Evolutionary conservation across 129 eudicot species (phyloP).

Genomic region (Chrysanthemum lavandulifolium): DNA sequence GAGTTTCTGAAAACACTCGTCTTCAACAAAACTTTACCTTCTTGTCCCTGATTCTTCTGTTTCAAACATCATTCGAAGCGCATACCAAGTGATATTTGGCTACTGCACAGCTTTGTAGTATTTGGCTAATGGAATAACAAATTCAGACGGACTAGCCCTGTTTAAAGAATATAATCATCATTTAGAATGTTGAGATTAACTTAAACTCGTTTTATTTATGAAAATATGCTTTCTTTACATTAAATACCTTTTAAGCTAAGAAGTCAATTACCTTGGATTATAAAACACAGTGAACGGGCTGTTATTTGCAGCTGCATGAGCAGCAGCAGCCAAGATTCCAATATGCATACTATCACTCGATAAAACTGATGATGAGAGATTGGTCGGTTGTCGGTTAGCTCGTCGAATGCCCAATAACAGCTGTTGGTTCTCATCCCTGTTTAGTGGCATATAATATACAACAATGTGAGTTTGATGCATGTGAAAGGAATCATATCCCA

Average conservation of each 20-base stretch:
- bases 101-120: conserved; percentile 81
- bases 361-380: conserved; percentile 82
- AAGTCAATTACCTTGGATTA: conserved; percentile 71
- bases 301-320: conserved; percentile 94
- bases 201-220: background rate
- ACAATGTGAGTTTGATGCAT: too few species aligned
- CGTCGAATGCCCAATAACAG: conserved; percentile 88
- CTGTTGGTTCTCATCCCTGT: conserved; percentile 91
- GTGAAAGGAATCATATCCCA: conserved; percentile 2
- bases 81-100: conserved; percentile 92
- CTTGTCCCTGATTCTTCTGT: conserved; percentile 96
- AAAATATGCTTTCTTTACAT: background rate
- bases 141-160: conserved; percentile 99
- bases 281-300: conserved; percentile 91
- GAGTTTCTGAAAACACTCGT: background rate
- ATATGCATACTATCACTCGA: conserved; percentile 99
- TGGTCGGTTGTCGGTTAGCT: conserved; percentile 83
- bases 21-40: conserved; percentile 43
- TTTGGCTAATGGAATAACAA: conserved; percentile 94
- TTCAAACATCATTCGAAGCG: conserved; percentile 99
- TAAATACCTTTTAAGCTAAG: background rate
- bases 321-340: conserved; percentile 95
- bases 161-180: background rate
- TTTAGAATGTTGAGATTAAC: background rate
- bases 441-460: too few species aligned